A percentile compares a stretch with the other conserved stretches of the same genome.
Conservation (phyloP, 2,329 filamentous ascomycete species). For the Sarocladium strictum region DNA sequence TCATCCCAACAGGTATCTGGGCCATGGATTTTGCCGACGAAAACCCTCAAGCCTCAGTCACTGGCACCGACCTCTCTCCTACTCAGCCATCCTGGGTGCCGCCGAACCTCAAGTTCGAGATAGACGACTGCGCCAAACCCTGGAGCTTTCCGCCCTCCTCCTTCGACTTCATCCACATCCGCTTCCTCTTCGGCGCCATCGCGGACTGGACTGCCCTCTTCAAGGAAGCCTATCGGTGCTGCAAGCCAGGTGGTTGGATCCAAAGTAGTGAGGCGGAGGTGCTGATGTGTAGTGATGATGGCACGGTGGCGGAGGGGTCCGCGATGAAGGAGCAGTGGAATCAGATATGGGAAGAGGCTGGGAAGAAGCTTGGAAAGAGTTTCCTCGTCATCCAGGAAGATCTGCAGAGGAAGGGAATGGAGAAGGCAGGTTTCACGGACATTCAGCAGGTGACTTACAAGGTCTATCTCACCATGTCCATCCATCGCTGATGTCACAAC, state of each 20-base stretch:
- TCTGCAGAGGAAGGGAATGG: slow-evolving; percentile 15
- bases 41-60: slow-evolving; percentile 7
- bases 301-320: slow-evolving; percentile 1
- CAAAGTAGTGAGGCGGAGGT: slow-evolving; percentile 10
- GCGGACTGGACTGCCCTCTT: slow-evolving; percentile 51
- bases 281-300: slow-evolving; percentile 11
- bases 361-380: slow-evolving; percentile 20
- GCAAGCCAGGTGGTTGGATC: slow-evolving; percentile 14
- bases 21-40: slow-evolving; percentile 13
- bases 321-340: slow-evolving; percentile 12
- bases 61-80: slow-evolving; percentile 11
- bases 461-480: slow-evolving; percentile 8
- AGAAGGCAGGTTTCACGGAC: slow-evolving; percentile 14
- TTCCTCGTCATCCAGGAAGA: slow-evolving; percentile 16
- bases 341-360: slow-evolving; percentile 19
- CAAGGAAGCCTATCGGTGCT: slow-evolving; percentile 15
- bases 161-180: slow-evolving; percentile 56
- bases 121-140: slow-evolving; percentile 15
- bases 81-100: slow-evolving; percentile 12
- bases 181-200: slow-evolving; percentile 50
- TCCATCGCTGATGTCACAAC: too few species aligned
- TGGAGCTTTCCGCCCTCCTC: slow-evolving; percentile 41
- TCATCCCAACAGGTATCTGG: slow-evolving; percentile 10
- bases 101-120: slow-evolving; percentile 11
- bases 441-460: slow-evolving; percentile 11